Evolutionary conservation across 192 early-diverging fungal species (phyloP).

Genomic region (Ramicandelaber brevisporus): DNA sequence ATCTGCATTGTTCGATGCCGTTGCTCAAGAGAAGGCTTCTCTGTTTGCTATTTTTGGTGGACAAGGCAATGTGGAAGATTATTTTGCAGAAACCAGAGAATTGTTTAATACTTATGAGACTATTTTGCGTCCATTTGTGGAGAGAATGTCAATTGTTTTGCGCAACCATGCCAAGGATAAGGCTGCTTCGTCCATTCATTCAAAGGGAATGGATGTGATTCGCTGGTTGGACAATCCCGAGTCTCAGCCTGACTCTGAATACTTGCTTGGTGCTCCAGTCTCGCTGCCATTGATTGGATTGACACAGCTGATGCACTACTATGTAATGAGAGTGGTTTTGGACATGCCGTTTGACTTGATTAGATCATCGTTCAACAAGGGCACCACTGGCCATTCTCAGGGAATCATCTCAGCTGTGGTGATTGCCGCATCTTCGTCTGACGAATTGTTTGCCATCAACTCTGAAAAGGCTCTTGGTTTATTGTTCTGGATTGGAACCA

Average conservation of each 20-base stretch:
- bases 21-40: conserved; percentile 23
- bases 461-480: conserved; percentile 57
- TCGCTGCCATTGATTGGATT: conserved; percentile 74
- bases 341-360: conserved; percentile 27
- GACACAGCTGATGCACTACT: conserved; percentile 73
- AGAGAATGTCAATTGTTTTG: conserved; percentile 41
- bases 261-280: conserved; percentile 51
- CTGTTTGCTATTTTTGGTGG: conserved; percentile 84
- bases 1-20: conserved; percentile 47
- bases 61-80: conserved; percentile 84
- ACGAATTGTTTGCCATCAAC: conserved; percentile 48
- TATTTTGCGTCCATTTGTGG: conserved; percentile 44
- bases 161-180: conserved; percentile 28
- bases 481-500: conserved; percentile 56
- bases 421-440: conserved; percentile 48
- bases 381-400: conserved; percentile 75
- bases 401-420: conserved; percentile 68
- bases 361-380: conserved; percentile 26
- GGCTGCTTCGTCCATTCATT: conserved; percentile 34
- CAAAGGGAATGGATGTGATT: conserved; percentile 64
- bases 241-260: conserved; percentile 49
- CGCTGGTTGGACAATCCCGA: conserved; percentile 58
- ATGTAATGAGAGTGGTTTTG: conserved; percentile 49
- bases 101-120: conserved; percentile 59
- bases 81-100: conserved; percentile 72